A percentile compares a stretch with the other conserved stretches of the same genome.
These are phyloP conservation scores for Agrocybe praecox DNA, from an alignment of 768 basidiomycete genomes.

Conservation along the genomic window DNA sequence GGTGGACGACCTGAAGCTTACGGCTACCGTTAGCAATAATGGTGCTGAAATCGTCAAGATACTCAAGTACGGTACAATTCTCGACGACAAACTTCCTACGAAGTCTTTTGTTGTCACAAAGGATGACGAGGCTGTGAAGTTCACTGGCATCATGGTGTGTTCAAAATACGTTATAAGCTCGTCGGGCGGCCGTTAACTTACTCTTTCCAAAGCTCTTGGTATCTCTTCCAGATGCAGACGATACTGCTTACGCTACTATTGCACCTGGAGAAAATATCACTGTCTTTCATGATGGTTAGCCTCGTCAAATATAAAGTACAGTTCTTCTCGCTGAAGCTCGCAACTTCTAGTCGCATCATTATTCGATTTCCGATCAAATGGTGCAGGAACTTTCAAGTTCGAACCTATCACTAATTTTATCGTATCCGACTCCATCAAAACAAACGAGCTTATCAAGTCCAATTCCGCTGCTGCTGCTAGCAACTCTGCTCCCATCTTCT, in stretches of 20 bases:
- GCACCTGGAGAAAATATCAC: constrained; percentile 40
- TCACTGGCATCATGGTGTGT: constrained; percentile 45
- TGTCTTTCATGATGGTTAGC: constrained; percentile 38
- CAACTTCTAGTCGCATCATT: constrained; percentile 35
- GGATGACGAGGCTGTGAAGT: constrained; percentile 36
- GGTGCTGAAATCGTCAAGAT: constrained; percentile 41
- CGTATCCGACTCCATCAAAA: constrained; percentile 27
- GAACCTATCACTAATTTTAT: constrained; percentile 40
- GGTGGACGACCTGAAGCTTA: constrained; percentile 40
- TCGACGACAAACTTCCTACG: constrained; percentile 43
- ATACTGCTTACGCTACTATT: constrained; percentile 40
- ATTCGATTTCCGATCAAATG: constrained; percentile 42
- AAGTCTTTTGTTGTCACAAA: constrained; percentile 45
- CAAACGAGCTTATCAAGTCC: constrained; percentile 7
- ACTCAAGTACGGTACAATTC: constrained; percentile 49
- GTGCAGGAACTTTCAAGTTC: constrained; percentile 42
- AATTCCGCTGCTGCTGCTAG: constrained; percentile 4
- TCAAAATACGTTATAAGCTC: neutral
- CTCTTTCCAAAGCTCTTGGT: constrained; percentile 32
- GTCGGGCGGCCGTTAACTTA: neutral
- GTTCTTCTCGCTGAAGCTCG: too few relatives aligned
- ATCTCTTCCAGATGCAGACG: constrained; percentile 37
- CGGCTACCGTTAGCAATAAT: constrained; percentile 42
- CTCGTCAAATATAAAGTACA: neutral
- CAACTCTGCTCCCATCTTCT: constrained; percentile 17